phyloP scores from a whole-genome alignment of 2,329 filamentous ascomycete species.

The Davidsoniella neocaledoniae region DNA sequence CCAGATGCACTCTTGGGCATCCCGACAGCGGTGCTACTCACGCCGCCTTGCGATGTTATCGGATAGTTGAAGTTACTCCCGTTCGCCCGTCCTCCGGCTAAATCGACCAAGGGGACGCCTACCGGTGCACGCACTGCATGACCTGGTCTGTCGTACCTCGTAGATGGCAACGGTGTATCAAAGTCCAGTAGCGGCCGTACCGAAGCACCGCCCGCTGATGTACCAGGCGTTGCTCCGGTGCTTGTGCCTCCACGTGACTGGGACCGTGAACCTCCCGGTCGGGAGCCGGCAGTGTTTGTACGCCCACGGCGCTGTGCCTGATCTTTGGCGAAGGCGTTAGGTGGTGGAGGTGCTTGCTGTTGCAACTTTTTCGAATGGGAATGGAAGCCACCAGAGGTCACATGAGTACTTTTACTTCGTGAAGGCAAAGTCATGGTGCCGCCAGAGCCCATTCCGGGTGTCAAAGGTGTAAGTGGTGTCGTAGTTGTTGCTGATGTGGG shows the following conservation, averaged over 20 bases:
- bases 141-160: conserved; percentile 39
- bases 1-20: conserved; percentile 5
- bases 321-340: conserved; percentile 9
- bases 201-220: conserved; percentile 4
- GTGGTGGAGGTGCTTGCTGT: not conserved
- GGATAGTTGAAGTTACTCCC: not conserved
- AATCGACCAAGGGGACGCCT: conserved; percentile 30
- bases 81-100: conserved; percentile 19
- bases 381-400: conserved; percentile 5
- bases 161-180: conserved; percentile 41
- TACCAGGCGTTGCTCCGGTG: conserved; percentile 14
- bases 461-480: not conserved
- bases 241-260: conserved; percentile 17
- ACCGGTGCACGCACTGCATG: conserved; percentile 25
- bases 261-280: conserved; percentile 10
- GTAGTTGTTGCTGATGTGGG: not conserved
- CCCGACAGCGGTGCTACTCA: not conserved
- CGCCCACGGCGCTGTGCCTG: conserved; percentile 8
- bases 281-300: not conserved
- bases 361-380: conserved; percentile 8
- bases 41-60: not conserved
- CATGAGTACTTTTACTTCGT: conserved; percentile 6
- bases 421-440: not conserved
- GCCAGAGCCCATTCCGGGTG: not conserved
- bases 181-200: conserved; percentile 40